phyloP scores from a whole-genome alignment of 345 rosid species.

The Litchi chinensis region DNA sequence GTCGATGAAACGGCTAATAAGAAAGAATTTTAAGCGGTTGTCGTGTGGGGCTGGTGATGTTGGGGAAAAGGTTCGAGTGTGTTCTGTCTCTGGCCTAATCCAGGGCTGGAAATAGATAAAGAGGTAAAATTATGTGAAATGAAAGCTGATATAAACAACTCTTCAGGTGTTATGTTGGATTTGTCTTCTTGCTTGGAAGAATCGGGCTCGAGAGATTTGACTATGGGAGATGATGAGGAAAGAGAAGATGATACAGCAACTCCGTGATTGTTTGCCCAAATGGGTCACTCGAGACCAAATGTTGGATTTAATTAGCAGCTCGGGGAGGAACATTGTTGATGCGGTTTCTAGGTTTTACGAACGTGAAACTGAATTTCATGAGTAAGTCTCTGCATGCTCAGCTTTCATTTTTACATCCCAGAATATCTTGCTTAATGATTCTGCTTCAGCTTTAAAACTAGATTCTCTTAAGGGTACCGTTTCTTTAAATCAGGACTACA shows the following conservation, averaged over 20 bases:
- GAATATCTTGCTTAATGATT: slow-evolving; percentile 24
- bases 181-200: slow-evolving; percentile 31
- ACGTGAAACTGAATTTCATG: slow-evolving; percentile 72
- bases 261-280: slow-evolving; percentile 58
- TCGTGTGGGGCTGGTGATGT: slow-evolving; percentile 33
- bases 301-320: slow-evolving; percentile 57
- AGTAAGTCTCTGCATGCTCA: slow-evolving; percentile 47
- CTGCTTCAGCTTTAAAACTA: slow-evolving; percentile 40
- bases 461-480: slow-evolving; percentile 23
- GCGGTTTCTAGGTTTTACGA: slow-evolving; percentile 84
- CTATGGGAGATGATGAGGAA: slow-evolving; percentile 37
- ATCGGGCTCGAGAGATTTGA: slow-evolving; percentile 25
- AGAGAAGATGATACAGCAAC: slow-evolving; percentile 61
- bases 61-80: slow-evolving; percentile 35
- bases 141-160: slow-evolving; percentile 20
- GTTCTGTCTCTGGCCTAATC: slow-evolving; percentile 12
- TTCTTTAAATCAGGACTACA: background rate
- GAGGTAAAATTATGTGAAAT: slow-evolving; percentile 29
- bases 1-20: slow-evolving; percentile 87
- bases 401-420: slow-evolving; percentile 36
- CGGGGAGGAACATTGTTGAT: slow-evolving; percentile 62
- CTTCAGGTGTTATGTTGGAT: slow-evolving; percentile 21
- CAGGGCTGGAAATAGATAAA: slow-evolving; percentile 27
- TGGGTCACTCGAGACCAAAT: slow-evolving; percentile 85
- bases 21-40: slow-evolving; percentile 72